Evolutionary conservation across 1,139 yeast genomes (phyloP).

Genomic region (Citeromyces hawaiiensis): DNA sequence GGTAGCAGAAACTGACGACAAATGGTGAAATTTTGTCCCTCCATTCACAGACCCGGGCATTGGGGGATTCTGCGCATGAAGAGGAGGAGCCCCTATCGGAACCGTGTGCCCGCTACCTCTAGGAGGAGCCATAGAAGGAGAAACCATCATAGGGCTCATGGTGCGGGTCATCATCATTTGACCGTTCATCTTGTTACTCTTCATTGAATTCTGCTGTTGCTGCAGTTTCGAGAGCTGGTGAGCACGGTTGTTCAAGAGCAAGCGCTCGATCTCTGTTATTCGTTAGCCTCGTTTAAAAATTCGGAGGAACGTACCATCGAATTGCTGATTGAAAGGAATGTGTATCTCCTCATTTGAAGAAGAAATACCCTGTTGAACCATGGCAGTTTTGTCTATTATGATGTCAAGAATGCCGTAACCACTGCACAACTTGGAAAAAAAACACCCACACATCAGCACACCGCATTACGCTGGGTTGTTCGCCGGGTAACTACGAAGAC

Average conservation of each 20-base stretch:
- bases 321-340: not conserved
- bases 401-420: not conserved
- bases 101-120: not conserved
- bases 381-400: not conserved
- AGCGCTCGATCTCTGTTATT: not conserved
- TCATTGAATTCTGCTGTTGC: not conserved
- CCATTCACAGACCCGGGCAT: not conserved
- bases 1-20: not conserved
- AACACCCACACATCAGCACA: not conserved
- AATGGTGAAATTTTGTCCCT: not conserved
- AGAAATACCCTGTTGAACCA: constrained; percentile 1
- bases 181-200: not conserved
- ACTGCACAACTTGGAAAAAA: not conserved
- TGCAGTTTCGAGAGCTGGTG: not conserved
- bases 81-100: not conserved
- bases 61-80: not conserved
- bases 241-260: not conserved
- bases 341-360: not conserved
- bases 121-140: constrained; percentile 1
- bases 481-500: not conserved
- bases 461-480: not conserved
- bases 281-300: not conserved
- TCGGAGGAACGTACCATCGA: not conserved
- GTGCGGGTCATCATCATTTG: not conserved
- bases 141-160: constrained; percentile 1